These are phyloP conservation scores for Climacium dendroides DNA, from an alignment of 225 moss, liverwort and hornwort genomes.

Conservation along the genomic window DNA sequence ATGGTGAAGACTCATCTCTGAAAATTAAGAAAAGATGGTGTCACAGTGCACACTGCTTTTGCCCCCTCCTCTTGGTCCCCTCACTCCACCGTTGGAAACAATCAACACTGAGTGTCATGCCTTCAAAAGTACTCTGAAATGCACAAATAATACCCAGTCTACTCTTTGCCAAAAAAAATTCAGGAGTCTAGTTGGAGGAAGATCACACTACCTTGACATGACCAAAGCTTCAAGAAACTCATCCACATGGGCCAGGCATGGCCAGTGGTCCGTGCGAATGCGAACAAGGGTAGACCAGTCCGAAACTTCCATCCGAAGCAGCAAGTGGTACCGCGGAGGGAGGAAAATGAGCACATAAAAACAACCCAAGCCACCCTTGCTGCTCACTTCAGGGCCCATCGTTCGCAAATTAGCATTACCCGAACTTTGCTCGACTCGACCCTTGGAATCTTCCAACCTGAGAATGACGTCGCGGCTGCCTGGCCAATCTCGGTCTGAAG, in stretches of 20 bases:
- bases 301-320: conserved; percentile 91
- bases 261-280: conserved; percentile 98
- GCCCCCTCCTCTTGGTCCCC: neutral
- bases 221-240: conserved; percentile 88
- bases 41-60: neutral
- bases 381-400: conserved; percentile 23
- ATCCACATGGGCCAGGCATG: conserved; percentile 92
- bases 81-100: neutral
- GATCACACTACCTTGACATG: conserved; percentile 40
- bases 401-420: conserved; percentile 7
- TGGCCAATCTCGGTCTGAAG: conserved; percentile 3
- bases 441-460: conserved; percentile 43
- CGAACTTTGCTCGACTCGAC: conserved; percentile 22
- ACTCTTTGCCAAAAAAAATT: neutral
- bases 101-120: neutral
- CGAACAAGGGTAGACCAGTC: conserved; percentile 94
- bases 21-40: neutral
- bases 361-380: conserved; percentile 52
- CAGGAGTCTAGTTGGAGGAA: neutral
- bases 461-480: conserved; percentile 1
- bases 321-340: conserved; percentile 85
- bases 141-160: neutral
- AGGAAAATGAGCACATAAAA: conserved; percentile 79
- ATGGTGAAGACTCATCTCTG: neutral
- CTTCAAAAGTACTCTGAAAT: neutral